These are phyloP conservation scores for Saussurea involucrata DNA, from an alignment of 129 eudicot genomes.

Conservation along the genomic window DNA sequence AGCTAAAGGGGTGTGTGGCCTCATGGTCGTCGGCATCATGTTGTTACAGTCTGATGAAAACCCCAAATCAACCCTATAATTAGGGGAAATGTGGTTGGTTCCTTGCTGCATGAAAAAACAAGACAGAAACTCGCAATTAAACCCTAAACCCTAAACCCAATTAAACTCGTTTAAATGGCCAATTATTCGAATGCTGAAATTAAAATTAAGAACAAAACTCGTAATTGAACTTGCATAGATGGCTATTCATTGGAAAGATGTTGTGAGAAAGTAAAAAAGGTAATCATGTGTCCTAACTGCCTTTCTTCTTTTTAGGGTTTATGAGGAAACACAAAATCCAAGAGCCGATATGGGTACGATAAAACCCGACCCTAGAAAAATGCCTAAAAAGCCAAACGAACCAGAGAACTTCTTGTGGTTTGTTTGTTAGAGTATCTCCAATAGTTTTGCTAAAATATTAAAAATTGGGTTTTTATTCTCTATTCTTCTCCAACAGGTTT, in stretches of 20 bases:
- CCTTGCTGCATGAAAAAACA: constrained; percentile 23
- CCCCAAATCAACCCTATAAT: constrained; percentile 50
- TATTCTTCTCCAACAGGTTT: too few relatives aligned
- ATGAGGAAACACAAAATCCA: too few relatives aligned
- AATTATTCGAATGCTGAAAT: not conserved
- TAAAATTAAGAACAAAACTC: too few relatives aligned
- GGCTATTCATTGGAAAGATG: too few relatives aligned
- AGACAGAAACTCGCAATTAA: not conserved
- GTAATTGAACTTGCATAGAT: too few relatives aligned
- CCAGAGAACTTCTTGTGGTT: not conserved
- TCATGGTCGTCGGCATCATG: constrained; percentile 29
- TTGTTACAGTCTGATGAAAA: constrained; percentile 32
- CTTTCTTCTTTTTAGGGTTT: not conserved
- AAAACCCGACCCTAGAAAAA: not conserved
- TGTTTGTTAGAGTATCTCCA: too few relatives aligned
- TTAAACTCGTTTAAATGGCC: not conserved
- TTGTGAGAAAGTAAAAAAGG: too few relatives aligned
- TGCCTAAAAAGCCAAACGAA: not conserved
- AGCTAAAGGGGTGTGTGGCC: not conserved
- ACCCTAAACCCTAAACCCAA: too few relatives aligned
- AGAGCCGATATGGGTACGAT: too few relatives aligned
- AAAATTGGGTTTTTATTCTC: too few relatives aligned
- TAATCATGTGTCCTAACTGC: not conserved
- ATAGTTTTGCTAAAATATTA: too few relatives aligned
- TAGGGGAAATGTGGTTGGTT: constrained; percentile 27